phyloP scores from a whole-genome alignment of 345 rosid species.

The Ceriops decandra region DNA sequence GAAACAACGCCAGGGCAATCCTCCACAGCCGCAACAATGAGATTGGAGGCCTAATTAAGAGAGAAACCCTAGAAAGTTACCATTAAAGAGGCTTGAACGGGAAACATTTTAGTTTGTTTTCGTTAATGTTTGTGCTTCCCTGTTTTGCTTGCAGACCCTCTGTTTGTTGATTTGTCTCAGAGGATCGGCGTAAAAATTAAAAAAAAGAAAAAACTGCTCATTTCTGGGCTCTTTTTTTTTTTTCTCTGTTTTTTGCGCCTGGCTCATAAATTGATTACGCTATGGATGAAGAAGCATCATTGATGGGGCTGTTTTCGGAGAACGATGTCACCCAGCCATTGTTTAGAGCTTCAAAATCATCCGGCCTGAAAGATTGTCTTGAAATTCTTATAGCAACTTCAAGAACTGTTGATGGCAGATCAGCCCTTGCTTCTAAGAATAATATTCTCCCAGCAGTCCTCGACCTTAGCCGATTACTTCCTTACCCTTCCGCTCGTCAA shows the following conservation, averaged over 20 bases:
- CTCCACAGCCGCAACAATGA: no score
- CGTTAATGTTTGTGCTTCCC: no score
- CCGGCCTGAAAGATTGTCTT: constrained; percentile 41
- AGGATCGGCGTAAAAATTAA: no score
- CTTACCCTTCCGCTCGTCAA: constrained; percentile 24
- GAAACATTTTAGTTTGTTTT: no score
- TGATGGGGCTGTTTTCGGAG: background rate
- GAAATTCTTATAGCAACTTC: constrained; percentile 45
- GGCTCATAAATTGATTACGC: background rate
- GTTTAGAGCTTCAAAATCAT: constrained; percentile 34
- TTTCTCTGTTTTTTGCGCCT: background rate
- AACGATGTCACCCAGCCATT: constrained; percentile 35
- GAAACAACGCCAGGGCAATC: no score
- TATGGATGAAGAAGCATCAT: background rate
- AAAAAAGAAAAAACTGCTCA: background rate
- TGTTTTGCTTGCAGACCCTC: no score
- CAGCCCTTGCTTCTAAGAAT: constrained; percentile 53
- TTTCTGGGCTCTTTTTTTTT: background rate
- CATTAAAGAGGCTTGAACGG: no score
- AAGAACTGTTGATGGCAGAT: constrained; percentile 45
- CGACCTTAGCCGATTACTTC: constrained; percentile 35
- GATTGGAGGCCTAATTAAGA: no score
- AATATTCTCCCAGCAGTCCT: constrained; percentile 42
- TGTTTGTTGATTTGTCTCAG: no score
- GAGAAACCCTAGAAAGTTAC: no score